A percentile compares a stretch with the other conserved stretches of the same genome.
Conservation (phyloP, 176 grass and related monocot genomes). For the Tillandsia fasciculata region DNA sequence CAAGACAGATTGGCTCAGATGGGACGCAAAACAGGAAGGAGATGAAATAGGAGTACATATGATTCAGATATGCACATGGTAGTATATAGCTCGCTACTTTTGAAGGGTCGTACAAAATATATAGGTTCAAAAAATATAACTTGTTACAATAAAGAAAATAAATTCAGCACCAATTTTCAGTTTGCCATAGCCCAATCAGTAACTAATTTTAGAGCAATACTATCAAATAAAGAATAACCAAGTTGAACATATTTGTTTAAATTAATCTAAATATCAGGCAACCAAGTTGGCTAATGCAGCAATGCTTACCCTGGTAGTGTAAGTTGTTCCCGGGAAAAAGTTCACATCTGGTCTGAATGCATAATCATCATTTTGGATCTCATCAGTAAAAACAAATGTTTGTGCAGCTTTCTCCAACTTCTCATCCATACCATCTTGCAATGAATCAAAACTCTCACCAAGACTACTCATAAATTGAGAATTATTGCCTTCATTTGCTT, state of each 20-base stretch:
- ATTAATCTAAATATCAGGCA: not conserved
- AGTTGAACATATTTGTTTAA: not conserved
- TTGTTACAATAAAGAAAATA: too few species aligned
- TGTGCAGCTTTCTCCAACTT: constrained; percentile 28
- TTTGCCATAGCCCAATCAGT: too few species aligned
- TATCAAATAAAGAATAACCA: not conserved
- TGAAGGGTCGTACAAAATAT: too few species aligned
- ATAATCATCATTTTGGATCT: constrained; percentile 42
- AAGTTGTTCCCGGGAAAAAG: constrained; percentile 37
- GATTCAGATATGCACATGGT: too few species aligned
- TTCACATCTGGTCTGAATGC: constrained; percentile 54
- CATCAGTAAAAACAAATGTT: constrained; percentile 23
- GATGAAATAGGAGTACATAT: too few species aligned
- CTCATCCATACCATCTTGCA: constrained; percentile 52
- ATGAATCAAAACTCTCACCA: constrained; percentile 32
- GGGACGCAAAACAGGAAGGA: too few species aligned
- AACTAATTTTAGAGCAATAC: not conserved
- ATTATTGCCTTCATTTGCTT: constrained; percentile 18
- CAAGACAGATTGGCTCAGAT: too few species aligned
- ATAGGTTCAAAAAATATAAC: too few species aligned
- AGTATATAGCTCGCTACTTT: too few species aligned
- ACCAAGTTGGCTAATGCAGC: not conserved
- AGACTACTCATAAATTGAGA: constrained; percentile 10
- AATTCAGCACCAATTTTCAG: too few species aligned
- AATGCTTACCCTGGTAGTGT: constrained; percentile 43